Conservation (phyloP, 768 basidiomycete genomes). For the Butyriboletus loyo region DNA sequence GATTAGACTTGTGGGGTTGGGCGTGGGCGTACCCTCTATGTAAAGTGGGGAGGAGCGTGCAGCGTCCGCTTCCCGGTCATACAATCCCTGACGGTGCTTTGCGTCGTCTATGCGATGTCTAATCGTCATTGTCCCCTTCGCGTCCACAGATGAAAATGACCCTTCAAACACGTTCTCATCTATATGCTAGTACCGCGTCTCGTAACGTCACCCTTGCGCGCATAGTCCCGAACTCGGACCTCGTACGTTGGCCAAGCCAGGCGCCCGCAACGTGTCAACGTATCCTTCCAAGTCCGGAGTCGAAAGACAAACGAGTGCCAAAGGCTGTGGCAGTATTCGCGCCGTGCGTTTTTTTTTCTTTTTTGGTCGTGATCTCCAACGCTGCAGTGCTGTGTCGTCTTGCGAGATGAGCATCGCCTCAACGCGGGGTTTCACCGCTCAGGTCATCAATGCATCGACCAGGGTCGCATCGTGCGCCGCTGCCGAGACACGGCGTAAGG, state of each 20-base stretch:
- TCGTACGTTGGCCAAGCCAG: no score
- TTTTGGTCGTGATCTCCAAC: background rate
- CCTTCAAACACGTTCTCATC: no score
- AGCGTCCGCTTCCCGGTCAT: background rate
- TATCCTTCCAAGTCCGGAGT: no score
- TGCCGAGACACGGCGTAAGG: background rate
- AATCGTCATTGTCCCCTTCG: background rate
- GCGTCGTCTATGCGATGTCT: background rate
- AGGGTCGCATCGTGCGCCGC: no score
- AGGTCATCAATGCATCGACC: background rate
- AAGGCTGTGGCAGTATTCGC: no score
- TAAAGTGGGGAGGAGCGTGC: background rate
- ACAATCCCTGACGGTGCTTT: background rate
- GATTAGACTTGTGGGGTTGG: background rate
- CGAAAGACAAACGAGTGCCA: no score
- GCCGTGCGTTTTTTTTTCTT: background rate
- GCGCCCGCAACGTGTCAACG: background rate
- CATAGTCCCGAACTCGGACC: no score
- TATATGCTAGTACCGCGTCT: no score
- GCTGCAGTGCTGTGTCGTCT: background rate
- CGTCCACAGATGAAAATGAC: background rate
- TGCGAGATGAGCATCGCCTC: background rate
- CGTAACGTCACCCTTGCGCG: no score
- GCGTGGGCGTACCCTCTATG: background rate
- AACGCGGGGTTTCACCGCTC: background rate